Evolutionary conservation across 148 eudicot genomes (phyloP), one percentile per base, ranked within the genome.

Genomic region (Heliosperma pusillum): DNA sequence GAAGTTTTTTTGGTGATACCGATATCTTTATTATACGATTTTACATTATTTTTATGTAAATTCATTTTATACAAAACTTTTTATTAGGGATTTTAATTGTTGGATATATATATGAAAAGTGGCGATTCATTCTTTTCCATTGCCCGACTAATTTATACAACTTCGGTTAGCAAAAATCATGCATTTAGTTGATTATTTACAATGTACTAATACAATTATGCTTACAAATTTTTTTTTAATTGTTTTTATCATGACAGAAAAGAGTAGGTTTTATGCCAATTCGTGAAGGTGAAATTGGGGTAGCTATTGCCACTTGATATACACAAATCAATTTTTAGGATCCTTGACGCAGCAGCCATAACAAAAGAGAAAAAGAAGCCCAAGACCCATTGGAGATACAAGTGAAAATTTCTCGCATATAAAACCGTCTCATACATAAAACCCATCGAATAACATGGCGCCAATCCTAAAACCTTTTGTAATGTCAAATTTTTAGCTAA

Each of bases 211-310:
- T 45, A 50, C 13, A 12, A 50, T 12, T 50, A 50, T 50, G 55
- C 52, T 33, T 3, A 71, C 58, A 47, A 29, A 57, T 33, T 33
- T n/a, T n/a, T n/a, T n/a, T n/a, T n/a, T n/a, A n/a, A 27, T 57
- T 20, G 19, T 40, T 20, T 66, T 21, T 15, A 59, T 69, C 10
- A 16, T 70, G 10, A 56, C 97, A 89, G 97, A 92, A 87, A 69
- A 84, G 88, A 27, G 97, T 92, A 22, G 88, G 88, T 11, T 92
- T 91, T 73, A 4, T 87, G 86, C 88, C 94, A 1, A 71, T 88
- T 15, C 82, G 36, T 33, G 88, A 91, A 74, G 82, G 83, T 42
- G 97, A 89, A 80, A 88, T 86, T 30, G 79, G 85, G 27, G 33
- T 85, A 60, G 85, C 85, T 0, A 79, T 72, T 45, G 83, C 89